Conservation (phyloP, 208 protist species). For the Wallacemonas sp. region DNA sequence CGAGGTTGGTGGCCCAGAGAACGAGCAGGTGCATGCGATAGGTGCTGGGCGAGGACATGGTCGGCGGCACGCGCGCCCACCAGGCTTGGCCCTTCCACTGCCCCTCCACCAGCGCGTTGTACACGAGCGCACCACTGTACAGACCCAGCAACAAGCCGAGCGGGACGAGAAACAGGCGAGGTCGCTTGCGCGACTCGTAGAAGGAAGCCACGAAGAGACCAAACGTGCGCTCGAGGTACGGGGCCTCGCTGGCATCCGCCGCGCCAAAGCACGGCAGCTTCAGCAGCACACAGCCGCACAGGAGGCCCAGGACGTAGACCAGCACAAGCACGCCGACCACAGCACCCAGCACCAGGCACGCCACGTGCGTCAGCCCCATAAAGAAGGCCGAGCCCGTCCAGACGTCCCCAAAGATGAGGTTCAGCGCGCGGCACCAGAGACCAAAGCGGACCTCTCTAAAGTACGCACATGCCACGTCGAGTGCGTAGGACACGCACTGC, state of each 20-base stretch:
- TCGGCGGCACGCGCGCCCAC: slow-evolving; percentile 28
- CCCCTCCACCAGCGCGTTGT: slow-evolving; percentile 34
- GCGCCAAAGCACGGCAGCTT: slow-evolving; percentile 39
- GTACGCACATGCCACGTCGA: slow-evolving; percentile 20
- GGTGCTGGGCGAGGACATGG: slow-evolving; percentile 14
- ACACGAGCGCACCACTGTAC: slow-evolving; percentile 33
- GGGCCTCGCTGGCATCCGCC: slow-evolving; percentile 18
- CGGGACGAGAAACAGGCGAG: slow-evolving; percentile 22
- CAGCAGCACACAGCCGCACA: slow-evolving; percentile 24
- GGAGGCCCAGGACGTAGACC: slow-evolving; percentile 12
- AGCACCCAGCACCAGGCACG: slow-evolving; percentile 19
- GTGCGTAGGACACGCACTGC: slow-evolving; percentile 28
- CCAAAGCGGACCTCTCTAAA: slow-evolving; percentile 22
- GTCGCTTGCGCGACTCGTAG: slow-evolving; percentile 22
- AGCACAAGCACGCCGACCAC: slow-evolving; percentile 21
- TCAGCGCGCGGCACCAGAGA: slow-evolving; percentile 31
- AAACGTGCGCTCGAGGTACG: slow-evolving; percentile 22
- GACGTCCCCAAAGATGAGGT: slow-evolving; percentile 20
- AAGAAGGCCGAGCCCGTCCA: slow-evolving; percentile 47
- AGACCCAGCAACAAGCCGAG: slow-evolving; percentile 34
- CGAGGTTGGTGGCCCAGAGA: slow-evolving; percentile 23
- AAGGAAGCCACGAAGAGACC: slow-evolving; percentile 16
- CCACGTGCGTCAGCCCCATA: slow-evolving; percentile 31
- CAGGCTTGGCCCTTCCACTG: slow-evolving; percentile 29
- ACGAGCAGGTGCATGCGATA: slow-evolving; percentile 1